A percentile compares a stretch with the other conserved stretches of the same genome.
These are phyloP conservation scores for Apiospora kogelbergensis DNA, from an alignment of 2,329 filamentous ascomycete genomes.

Conservation along the genomic window DNA sequence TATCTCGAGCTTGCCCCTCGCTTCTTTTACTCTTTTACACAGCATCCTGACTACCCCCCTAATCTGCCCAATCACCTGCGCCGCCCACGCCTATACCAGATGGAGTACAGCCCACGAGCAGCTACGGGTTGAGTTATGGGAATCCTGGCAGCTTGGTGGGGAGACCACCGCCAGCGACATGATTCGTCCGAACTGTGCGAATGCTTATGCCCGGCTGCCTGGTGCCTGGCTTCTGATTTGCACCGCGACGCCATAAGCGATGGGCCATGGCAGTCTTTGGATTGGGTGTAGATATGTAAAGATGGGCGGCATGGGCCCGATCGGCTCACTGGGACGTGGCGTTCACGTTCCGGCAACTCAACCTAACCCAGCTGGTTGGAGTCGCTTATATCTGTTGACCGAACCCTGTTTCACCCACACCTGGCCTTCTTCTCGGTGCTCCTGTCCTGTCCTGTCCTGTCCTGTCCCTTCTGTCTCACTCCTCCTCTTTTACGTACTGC, in stretches of 20 bases:
- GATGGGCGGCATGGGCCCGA: not conserved
- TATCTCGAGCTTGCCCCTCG: not conserved
- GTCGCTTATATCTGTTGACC: not conserved
- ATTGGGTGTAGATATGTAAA: not conserved
- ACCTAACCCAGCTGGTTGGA: not conserved
- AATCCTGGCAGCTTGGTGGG: not conserved
- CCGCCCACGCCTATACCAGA: not conserved
- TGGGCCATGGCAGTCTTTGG: not conserved
- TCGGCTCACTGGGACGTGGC: not conserved
- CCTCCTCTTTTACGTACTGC: not conserved
- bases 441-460: not conserved
- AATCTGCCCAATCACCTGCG: not conserved
- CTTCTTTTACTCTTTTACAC: conserved; percentile 8
- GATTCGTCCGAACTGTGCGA: not conserved
- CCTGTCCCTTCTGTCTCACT: not conserved
- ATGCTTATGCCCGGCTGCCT: not conserved
- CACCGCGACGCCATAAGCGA: not conserved
- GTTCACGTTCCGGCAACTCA: not conserved
- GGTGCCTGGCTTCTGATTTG: not conserved
- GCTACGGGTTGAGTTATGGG: not conserved
- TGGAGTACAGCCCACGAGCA: not conserved
- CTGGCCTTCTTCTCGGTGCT: not conserved
- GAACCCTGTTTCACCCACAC: conserved; percentile 2
- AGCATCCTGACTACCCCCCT: not conserved
- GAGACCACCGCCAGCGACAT: not conserved